Conservation (phyloP, 192 early-diverging fungal genomes). For the Phycomyces blakesleeanus region DNA sequence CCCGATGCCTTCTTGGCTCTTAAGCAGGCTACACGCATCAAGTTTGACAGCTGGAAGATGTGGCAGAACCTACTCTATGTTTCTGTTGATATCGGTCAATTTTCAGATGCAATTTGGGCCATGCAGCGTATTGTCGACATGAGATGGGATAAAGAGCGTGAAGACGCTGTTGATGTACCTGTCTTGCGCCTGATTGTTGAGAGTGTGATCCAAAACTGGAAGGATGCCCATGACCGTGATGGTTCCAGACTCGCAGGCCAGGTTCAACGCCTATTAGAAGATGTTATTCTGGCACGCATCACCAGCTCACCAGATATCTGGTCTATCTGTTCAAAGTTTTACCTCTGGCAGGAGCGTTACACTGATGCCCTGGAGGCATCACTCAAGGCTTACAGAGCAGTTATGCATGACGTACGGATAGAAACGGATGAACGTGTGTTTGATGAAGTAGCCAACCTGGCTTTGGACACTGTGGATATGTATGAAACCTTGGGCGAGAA, state of each 20-base stretch:
- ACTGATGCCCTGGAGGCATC: constrained; percentile 72
- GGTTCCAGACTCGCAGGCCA: constrained; percentile 44
- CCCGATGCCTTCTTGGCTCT: constrained; percentile 78
- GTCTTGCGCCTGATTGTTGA: constrained; percentile 71
- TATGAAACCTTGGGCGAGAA: constrained; percentile 74
- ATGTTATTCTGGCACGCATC: constrained; percentile 72
- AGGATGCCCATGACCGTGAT: constrained; percentile 50
- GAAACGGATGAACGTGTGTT: constrained; percentile 70
- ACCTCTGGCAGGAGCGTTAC: constrained; percentile 60
- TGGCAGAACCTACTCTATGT: constrained; percentile 91
- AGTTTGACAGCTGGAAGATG: constrained; percentile 83
- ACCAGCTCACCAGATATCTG: constrained; percentile 72
- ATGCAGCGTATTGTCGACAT: constrained; percentile 79
- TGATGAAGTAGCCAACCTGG: constrained; percentile 61
- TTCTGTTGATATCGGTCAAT: constrained; percentile 72
- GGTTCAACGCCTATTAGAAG: constrained; percentile 62
- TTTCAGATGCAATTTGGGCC: constrained; percentile 79
- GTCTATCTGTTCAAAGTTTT: constrained; percentile 73
- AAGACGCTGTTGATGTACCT: constrained; percentile 77
- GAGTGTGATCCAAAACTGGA: constrained; percentile 54
- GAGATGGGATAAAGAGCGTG: constrained; percentile 63
- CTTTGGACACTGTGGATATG: constrained; percentile 72
- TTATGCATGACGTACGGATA: constrained; percentile 73
- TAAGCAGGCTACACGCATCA: constrained; percentile 74
- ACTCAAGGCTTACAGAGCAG: constrained; percentile 79